Base-by-base conservation (phyloP, 345 rosid species). In the Murraya koenigii region DNA sequence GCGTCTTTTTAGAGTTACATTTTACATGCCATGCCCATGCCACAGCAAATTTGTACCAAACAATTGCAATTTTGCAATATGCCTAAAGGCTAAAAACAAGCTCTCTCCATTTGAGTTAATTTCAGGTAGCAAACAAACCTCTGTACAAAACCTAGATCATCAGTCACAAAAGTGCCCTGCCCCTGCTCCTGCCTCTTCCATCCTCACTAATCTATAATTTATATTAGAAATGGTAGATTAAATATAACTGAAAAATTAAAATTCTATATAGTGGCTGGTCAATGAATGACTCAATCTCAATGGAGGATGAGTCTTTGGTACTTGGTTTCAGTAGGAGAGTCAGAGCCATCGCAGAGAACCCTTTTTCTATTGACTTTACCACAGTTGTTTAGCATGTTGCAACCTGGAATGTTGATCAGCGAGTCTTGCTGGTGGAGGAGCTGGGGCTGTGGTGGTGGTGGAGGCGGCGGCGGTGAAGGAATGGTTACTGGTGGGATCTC, bases 401-500 rank as follows among this genome's bases (percentile, higher is more conserved):
- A 38, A 56, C 75, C 82, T 19, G 54, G 78, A 58, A 64, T 71
- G 77, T 71, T 77, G 71, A 79, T 54, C 56, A 85, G 60, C 20
- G 93, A 77, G 80, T 86, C 90, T 38, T 88, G 92, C 77, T 75
- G 86, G 84, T 83, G 86, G 47, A 35, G 22, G 60, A 80, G 76
- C 65, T 85, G 83, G 11, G 83, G 78, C 8, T 75, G 71, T 5
- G 82, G 84, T 19, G 85, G 83, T 6, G 81, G 89, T 5, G 81
- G 84, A 1, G 90, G 86, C 9, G 84, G 79, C 62, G 92, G 81
- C 6, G 93, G 90, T n/a, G 92, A 81, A 49, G 90, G 90, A 68
- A 96, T 87, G 56, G 90, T 87, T 25, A 92, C 98, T 1, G 95
- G 97, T 61, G 99, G 99, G 88, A 96, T 96, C 88, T 91, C 94